phyloP scores from a whole-genome alignment of 331 rosid species.

The Dryas integrifolia region DNA sequence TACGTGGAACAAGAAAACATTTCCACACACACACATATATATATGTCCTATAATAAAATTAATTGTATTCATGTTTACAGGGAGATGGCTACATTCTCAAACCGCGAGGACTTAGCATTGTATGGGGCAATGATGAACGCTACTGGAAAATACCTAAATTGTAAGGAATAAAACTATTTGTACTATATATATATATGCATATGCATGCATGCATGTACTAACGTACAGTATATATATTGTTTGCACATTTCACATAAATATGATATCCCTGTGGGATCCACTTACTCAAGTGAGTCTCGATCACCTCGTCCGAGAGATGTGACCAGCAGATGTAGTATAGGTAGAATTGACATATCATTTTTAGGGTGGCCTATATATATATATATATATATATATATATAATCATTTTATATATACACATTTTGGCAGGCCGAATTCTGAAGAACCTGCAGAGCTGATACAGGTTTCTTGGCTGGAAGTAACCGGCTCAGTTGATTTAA shows the following conservation, averaged over 20 bases:
- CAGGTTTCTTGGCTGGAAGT: conserved; percentile 40
- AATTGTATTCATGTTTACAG: conserved; percentile 9
- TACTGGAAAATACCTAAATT: conserved; percentile 44
- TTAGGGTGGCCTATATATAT: no score
- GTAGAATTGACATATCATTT: no score
- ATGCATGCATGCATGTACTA: no score
- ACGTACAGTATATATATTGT: no score
- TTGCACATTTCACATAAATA: no score
- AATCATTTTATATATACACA: neutral
- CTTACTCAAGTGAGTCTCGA: no score
- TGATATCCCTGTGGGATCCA: no score
- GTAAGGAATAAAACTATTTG: conserved; percentile 9
- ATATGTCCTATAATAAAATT: neutral
- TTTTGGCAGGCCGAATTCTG: neutral
- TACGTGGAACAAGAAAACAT: neutral
- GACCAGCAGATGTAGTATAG: neutral
- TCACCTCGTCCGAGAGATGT: neutral
- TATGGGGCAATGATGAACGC: conserved; percentile 70
- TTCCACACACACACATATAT: neutral
- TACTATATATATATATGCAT: no score
- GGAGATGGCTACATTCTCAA: neutral
- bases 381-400: no score
- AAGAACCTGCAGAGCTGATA: conserved; percentile 17
- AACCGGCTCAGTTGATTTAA: neutral
- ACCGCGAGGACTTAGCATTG: conserved; percentile 48